Percentiles rank a stretch among this genome's conserved stretches.
Conservation (phyloP, 1,284 basidiomycete genomes). For the Ganoderma meredithae region DNA sequence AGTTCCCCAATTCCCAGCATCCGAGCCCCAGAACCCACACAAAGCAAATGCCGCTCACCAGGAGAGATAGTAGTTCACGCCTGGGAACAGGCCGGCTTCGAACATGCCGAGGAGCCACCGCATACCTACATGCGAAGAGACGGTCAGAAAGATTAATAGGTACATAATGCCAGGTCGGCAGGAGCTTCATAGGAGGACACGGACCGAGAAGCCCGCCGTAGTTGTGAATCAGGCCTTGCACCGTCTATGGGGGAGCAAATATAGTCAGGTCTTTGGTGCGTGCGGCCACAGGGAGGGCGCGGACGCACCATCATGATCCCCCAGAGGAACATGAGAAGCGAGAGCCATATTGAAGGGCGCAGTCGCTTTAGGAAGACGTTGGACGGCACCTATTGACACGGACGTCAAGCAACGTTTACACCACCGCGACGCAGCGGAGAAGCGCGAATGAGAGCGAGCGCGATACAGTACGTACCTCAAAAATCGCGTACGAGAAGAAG, state of each 20-base stretch:
- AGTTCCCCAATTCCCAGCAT: background rate
- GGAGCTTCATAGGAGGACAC: background rate
- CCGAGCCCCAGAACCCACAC: background rate
- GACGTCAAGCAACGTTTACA: background rate
- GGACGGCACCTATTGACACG: slow-evolving; percentile 58
- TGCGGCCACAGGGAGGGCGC: background rate
- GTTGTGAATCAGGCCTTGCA: slow-evolving; percentile 73
- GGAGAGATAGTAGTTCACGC: slow-evolving; percentile 74
- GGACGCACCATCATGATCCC: slow-evolving; percentile 71
- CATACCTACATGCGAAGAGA: slow-evolving; percentile 50
- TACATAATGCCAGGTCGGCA: background rate
- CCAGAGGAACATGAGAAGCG: slow-evolving; percentile 69
- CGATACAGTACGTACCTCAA: slow-evolving; percentile 52
- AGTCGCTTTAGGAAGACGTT: slow-evolving; percentile 76
- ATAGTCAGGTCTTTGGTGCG: background rate
- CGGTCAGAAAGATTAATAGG: slow-evolving; percentile 10
- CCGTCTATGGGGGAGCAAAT: slow-evolving; percentile 49
- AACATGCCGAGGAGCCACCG: slow-evolving; percentile 72
- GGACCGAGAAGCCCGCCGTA: slow-evolving; percentile 68
- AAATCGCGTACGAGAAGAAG: slow-evolving; percentile 71
- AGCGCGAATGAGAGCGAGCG: no score
- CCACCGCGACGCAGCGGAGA: background rate
- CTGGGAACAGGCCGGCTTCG: slow-evolving; percentile 76
- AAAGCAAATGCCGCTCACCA: slow-evolving; percentile 51
- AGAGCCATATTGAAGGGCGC: slow-evolving; percentile 74